Percentiles rank a stretch among this genome's conserved stretches.
phyloP scores from a whole-genome alignment of 1,284 basidiomycete genomes.

The Apiotrichum veenhuisii region DNA sequence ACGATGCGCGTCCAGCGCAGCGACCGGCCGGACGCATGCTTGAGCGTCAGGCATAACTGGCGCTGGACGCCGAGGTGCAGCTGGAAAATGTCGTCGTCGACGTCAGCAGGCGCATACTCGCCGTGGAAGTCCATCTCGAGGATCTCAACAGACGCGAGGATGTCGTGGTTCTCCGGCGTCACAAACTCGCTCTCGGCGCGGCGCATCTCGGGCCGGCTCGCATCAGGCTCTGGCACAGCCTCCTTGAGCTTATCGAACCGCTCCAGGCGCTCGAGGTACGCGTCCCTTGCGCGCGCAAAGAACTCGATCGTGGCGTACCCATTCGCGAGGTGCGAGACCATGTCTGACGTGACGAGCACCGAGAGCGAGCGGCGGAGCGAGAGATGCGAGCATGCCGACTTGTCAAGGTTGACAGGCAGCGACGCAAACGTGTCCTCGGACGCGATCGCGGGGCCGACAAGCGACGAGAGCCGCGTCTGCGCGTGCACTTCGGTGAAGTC shows the following conservation, averaged over 20 bases:
- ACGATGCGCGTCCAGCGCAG: slow-evolving; percentile 75
- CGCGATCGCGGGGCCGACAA: slow-evolving; percentile 64
- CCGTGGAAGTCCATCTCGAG: slow-evolving; percentile 82
- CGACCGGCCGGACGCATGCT: slow-evolving; percentile 82
- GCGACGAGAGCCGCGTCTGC: slow-evolving; percentile 76
- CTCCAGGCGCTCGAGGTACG: slow-evolving; percentile 80
- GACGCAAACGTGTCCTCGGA: slow-evolving; percentile 82
- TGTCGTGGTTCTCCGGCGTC: slow-evolving; percentile 81
- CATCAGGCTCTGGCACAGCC: neutral
- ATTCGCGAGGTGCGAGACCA: slow-evolving; percentile 65
- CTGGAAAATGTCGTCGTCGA: slow-evolving; percentile 78
- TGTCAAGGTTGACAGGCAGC: slow-evolving; percentile 66
- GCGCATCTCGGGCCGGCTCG: slow-evolving; percentile 62
- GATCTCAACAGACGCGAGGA: slow-evolving; percentile 79
- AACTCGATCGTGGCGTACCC: slow-evolving; percentile 82
- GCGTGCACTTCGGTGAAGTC: slow-evolving; percentile 80
- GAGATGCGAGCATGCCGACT: slow-evolving; percentile 67
- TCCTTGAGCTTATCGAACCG: slow-evolving; percentile 52
- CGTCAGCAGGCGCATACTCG: slow-evolving; percentile 76
- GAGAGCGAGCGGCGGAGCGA: slow-evolving; percentile 76
- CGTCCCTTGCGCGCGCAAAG: slow-evolving; percentile 72
- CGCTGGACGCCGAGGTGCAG: slow-evolving; percentile 92
- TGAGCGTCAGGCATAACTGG: slow-evolving; percentile 68
- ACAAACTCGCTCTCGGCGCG: slow-evolving; percentile 88
- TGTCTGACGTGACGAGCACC: slow-evolving; percentile 68